phyloP scores from a whole-genome alignment of 305 asterid species.

The Rubia peregrina region DNA sequence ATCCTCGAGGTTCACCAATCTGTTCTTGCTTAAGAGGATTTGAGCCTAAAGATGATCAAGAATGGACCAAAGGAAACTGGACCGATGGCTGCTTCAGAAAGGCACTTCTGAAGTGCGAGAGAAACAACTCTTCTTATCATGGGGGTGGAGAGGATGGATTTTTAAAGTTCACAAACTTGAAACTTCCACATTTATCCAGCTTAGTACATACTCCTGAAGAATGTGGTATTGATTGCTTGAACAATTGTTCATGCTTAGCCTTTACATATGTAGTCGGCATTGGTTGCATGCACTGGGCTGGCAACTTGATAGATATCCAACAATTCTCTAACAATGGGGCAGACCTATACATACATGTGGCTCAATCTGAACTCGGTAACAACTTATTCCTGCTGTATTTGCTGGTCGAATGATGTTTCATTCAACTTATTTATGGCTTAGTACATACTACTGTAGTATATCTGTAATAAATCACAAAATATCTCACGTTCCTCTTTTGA shows the following conservation, averaged over 20 bases:
- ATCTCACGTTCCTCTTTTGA: too few relatives aligned
- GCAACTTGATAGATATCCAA: slow-evolving; percentile 34
- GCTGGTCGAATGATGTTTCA: not conserved
- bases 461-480: too few relatives aligned
- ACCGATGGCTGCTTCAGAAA: slow-evolving; percentile 39
- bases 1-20: not conserved
- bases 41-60: not conserved
- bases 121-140: slow-evolving; percentile 16
- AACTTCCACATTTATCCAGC: slow-evolving; percentile 34
- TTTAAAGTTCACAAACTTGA: slow-evolving; percentile 29
- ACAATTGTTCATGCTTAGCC: slow-evolving; percentile 50
- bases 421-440: not conserved
- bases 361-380: slow-evolving; percentile 44
- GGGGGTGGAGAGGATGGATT: slow-evolving; percentile 30
- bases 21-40: not conserved
- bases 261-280: slow-evolving; percentile 34
- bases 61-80: slow-evolving; percentile 6
- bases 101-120: slow-evolving; percentile 27
- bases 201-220: slow-evolving; percentile 6
- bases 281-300: slow-evolving; percentile 20
- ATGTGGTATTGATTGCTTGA: slow-evolving; percentile 39
- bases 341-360: slow-evolving; percentile 44
- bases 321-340: slow-evolving; percentile 21
- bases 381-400: not conserved
- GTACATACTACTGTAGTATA: too few relatives aligned